Base-by-base conservation (phyloP, 2,329 filamentous ascomycete genomes). In the Claviceps maximensis region DNA sequence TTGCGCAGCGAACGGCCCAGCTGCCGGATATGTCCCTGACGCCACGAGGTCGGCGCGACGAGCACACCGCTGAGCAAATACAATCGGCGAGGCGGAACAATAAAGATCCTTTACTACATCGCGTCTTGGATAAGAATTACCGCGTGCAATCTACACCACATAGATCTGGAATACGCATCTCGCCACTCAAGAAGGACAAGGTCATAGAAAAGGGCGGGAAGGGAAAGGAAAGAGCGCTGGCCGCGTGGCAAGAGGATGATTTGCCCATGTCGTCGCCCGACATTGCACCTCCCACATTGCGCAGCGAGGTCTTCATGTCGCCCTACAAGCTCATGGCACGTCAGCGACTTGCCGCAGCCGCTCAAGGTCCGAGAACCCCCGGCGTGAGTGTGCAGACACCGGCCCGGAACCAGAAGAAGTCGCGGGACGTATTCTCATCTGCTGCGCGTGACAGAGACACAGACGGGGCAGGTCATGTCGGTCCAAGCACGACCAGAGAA, bases 121-220 rank as follows among this genome's bases (percentile, higher is more conserved):
- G 86, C 54, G 77, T 97, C n/a, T 80, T 95, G 5, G 90, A 97
- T 73, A 96, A 94, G 70, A 96, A 87, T 54, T 98, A 95, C 72
- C 87, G 91, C 33, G 77, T 98, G 25, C 88, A 94, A 68, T 89
- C 91, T 6, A 98, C 93, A 10, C 93, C 93, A 0, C 83, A 93
- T 59, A 84, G 82, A 62, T 63, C 65, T 3, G 59, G 68, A 3
- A 61, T 67, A 33, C 71, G 70, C 38, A 66, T 74, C 45, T 76
- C 74, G 8, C 74, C 75, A 1, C 63, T 74, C 51, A 75, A 74
- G 55, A 63, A 53, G 42, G 49, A 51, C 44, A 38, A 49, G 38
- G 51, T 51, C 31, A 58, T 51, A 33, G 58, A 60, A 50, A 65
- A 63, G 9, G 48, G 17, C 3, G 55, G 66, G 67, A 67, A 68